A percentile compares a stretch with the other conserved stretches of the same genome.
Evolutionary conservation across 352 stramenopile species (phyloP).

Genomic region (Globisporangium ultimum): DNA sequence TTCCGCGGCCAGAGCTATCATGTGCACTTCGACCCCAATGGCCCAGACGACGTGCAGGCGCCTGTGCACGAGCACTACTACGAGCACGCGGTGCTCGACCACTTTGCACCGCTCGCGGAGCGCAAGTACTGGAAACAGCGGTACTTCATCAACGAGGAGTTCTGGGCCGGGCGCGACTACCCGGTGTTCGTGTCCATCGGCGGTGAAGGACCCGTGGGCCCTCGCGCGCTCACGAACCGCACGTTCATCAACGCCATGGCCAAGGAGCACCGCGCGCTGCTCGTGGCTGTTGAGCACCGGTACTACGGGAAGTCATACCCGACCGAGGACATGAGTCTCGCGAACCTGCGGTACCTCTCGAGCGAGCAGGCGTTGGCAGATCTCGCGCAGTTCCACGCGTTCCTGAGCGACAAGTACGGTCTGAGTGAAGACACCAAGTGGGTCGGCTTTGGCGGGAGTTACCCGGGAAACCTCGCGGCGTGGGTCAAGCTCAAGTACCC

Average conservation of each 20-base stretch:
- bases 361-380: slow-evolving; percentile 89
- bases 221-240: slow-evolving; percentile 58
- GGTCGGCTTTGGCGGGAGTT: slow-evolving; percentile 95
- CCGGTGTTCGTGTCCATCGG: slow-evolving; percentile 90
- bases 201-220: slow-evolving; percentile 60
- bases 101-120: slow-evolving; percentile 61
- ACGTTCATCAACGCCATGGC: slow-evolving; percentile 81
- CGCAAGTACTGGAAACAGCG: slow-evolving; percentile 78
- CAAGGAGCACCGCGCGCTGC: slow-evolving; percentile 63
- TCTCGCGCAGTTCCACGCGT: slow-evolving; percentile 87
- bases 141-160: slow-evolving; percentile 90
- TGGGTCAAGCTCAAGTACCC: slow-evolving; percentile 94
- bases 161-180: slow-evolving; percentile 69
- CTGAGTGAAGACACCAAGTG: slow-evolving; percentile 60
- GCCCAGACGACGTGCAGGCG: slow-evolving; percentile 21
- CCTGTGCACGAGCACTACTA: slow-evolving; percentile 60
- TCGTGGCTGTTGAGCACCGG: slow-evolving; percentile 93
- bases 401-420: slow-evolving; percentile 64
- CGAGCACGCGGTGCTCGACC: slow-evolving; percentile 57
- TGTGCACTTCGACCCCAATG: slow-evolving; percentile 43
- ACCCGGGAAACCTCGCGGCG: slow-evolving; percentile 92
- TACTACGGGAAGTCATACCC: slow-evolving; percentile 95
- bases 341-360: slow-evolving; percentile 88
- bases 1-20: slow-evolving; percentile 73
- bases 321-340: slow-evolving; percentile 66